These are phyloP conservation scores for Pleurozium schreberi DNA, from an alignment of 225 moss, liverwort and hornwort species.

Conservation along the genomic window DNA sequence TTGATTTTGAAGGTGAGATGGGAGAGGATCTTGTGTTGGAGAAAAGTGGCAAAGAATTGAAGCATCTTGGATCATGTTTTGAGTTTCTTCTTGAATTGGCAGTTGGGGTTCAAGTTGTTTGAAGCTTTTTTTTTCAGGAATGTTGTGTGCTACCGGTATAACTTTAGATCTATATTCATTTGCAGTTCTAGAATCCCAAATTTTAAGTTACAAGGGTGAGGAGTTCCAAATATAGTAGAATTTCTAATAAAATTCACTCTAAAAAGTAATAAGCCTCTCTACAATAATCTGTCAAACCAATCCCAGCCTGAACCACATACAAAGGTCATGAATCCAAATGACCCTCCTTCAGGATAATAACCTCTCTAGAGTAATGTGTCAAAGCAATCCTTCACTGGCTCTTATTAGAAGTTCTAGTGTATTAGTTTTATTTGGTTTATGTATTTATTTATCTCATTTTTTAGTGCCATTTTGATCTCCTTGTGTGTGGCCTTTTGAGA, in stretches of 20 bases:
- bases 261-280: too few species aligned
- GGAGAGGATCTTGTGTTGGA: too few species aligned
- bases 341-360: too few species aligned
- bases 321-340: too few species aligned
- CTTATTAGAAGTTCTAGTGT: too few species aligned
- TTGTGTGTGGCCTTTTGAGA: background rate
- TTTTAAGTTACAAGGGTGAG: background rate
- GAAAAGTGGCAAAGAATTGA: background rate
- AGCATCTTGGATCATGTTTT: background rate
- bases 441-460: background rate
- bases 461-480: background rate
- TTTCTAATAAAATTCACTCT: too few species aligned
- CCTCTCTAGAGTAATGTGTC: too few species aligned
- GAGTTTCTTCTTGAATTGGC: background rate
- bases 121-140: background rate
- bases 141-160: too few species aligned
- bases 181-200: background rate
- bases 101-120: background rate
- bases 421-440: too few species aligned
- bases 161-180: background rate
- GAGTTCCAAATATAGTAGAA: background rate
- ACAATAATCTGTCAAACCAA: too few species aligned
- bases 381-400: too few species aligned
- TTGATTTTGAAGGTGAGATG: background rate
- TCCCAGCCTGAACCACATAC: too few species aligned